Evolutionary conservation across 2,329 filamentous ascomycete genomes (phyloP), one percentile per base, ranked within the genome.

Genomic region (Alternaria sp.): DNA sequence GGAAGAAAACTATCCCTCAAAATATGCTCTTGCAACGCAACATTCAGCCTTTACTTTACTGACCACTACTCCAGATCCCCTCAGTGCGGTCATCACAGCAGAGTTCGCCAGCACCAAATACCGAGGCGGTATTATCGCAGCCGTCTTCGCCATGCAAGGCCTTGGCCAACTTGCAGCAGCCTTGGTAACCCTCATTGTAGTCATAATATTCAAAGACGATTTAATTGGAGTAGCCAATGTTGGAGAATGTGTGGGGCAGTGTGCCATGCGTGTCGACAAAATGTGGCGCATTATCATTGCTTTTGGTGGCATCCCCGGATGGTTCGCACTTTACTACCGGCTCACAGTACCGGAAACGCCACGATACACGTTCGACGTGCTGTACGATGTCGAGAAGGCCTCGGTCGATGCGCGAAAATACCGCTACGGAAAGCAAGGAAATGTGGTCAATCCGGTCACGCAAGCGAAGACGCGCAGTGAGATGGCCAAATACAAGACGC

Each of bases 301-400:
- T 12, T 91, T 94, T 71, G 92, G 92, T 67, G 91, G 90, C 44
- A 87, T 95, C 8, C 92, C 92, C 2, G 92, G 90, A 43, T 91
- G 88, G 75, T 88, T 94, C 64, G 92, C 92, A 20, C 86, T 96
- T 18, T 95, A 95, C 83, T 95, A 92, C 80, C 90, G 92, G 63
- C 86, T 95, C 4, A 95, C 92, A 53, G 94, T 96, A 66, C 92
- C 92, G 24, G 92, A 96, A 81, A 94, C 92, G 34, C 92, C 92
- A 53, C 90, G 92, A 28, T 96, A 95, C 81, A 95, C 92, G 28
- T 94, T 95, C 70, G 92, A 95, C 74, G 87, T 95, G 22, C 85
- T 88, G 51, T 88, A 87, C 43, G 91, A 95, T 71, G 84, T 92
- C 3, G 75, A 77, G 30, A 77, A 76, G 51, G 92, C 88, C 38